phyloP scores from a whole-genome alignment of 768 basidiomycete genomes.

The Mycena polygramma region DNA sequence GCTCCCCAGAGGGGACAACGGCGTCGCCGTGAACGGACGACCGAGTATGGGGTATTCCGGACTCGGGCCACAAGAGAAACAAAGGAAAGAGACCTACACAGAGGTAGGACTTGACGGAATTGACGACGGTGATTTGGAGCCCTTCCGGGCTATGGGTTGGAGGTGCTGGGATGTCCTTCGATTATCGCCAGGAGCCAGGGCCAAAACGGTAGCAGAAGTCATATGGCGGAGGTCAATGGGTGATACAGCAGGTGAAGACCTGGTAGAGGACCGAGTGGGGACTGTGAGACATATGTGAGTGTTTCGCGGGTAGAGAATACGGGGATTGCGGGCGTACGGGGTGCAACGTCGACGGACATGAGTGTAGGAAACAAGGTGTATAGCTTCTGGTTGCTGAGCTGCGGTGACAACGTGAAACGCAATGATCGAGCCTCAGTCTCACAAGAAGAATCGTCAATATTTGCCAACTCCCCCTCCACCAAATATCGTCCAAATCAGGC shows the following conservation, averaged over 20 bases:
- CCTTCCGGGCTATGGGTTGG: slow-evolving; percentile 58
- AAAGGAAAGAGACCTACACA: slow-evolving; percentile 61
- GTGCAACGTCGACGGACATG: slow-evolving; percentile 32
- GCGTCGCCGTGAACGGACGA: background rate
- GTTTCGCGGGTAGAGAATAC: background rate
- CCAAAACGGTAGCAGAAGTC: slow-evolving; percentile 62
- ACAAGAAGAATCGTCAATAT: slow-evolving; percentile 17
- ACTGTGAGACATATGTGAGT: slow-evolving; percentile 18
- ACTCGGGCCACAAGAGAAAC: background rate
- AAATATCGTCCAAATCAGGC: slow-evolving; percentile 6
- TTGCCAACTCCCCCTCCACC: slow-evolving; percentile 4
- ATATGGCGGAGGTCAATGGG: slow-evolving; percentile 68
- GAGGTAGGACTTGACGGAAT: slow-evolving; percentile 87
- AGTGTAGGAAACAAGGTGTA: slow-evolving; percentile 1
- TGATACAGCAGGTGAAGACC: slow-evolving; percentile 44
- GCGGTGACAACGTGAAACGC: slow-evolving; percentile 16
- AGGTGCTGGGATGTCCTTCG: slow-evolving; percentile 63
- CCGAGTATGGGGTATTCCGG: background rate
- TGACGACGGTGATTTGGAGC: slow-evolving; percentile 77
- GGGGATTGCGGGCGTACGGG: background rate
- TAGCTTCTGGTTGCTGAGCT: slow-evolving; percentile 1
- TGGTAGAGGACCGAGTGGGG: slow-evolving; percentile 21
- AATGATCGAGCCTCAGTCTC: slow-evolving; percentile 13
- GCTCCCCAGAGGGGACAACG: background rate
- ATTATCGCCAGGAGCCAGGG: slow-evolving; percentile 47